Conservation (phyloP, 352 stramenopile species). For the Phytophthora pinifolia region DNA sequence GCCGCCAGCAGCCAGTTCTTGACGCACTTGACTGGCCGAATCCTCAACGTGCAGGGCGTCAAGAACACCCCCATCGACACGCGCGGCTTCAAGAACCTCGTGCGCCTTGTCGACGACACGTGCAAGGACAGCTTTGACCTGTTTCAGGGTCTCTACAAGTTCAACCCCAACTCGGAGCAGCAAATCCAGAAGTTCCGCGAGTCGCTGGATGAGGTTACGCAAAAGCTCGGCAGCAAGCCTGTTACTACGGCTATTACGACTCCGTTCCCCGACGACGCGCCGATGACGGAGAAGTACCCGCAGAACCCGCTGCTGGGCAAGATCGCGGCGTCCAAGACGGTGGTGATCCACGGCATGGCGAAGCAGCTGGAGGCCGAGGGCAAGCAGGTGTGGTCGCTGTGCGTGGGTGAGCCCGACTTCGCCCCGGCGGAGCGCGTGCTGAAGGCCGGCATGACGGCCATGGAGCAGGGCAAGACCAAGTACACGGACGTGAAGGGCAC, state of each 20-base stretch:
- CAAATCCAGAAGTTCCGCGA: constrained; percentile 82
- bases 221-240: constrained; percentile 35
- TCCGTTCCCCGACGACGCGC: constrained; percentile 1
- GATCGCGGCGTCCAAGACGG: constrained; percentile 85
- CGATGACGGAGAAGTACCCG: constrained; percentile 47
- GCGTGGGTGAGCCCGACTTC: constrained; percentile 95
- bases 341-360: constrained; percentile 93
- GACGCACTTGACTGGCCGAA: constrained; percentile 96
- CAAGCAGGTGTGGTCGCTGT: constrained; percentile 91
- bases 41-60: constrained; percentile 90
- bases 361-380: constrained; percentile 95
- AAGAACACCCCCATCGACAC: constrained; percentile 95
- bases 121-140: constrained; percentile 98
- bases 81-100: constrained; percentile 96
- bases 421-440: constrained; percentile 88
- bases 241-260: background rate
- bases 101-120: constrained; percentile 95
- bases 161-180: constrained; percentile 91
- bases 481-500: constrained; percentile 96
- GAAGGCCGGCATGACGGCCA: constrained; percentile 78
- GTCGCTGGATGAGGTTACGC: constrained; percentile 54
- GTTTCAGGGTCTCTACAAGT: constrained; percentile 98
- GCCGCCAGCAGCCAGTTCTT: constrained; percentile 98
- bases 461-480: constrained; percentile 83
- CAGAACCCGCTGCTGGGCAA: constrained; percentile 73